phyloP scores from a whole-genome alignment of 169 alveolate genomes.

The Eimeria zaria region DNA sequence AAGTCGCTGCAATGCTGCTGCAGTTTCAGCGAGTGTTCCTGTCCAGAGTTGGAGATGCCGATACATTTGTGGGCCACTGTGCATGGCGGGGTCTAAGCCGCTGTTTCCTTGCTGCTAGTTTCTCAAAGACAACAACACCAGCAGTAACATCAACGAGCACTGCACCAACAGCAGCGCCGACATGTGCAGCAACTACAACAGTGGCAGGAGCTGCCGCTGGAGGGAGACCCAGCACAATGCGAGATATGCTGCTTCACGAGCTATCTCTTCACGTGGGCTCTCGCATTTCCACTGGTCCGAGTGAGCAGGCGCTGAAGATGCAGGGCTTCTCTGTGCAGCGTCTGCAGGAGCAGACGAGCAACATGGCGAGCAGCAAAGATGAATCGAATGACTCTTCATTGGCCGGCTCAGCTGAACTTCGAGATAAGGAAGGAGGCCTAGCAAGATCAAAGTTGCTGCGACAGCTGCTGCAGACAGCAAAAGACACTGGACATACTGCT shows the following conservation, averaged over 20 bases:
- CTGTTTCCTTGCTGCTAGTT: constrained; percentile 49
- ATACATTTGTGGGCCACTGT: constrained; percentile 65
- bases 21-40: constrained; percentile 61
- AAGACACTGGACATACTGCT: constrained; percentile 64
- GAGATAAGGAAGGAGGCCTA: constrained; percentile 44
- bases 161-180: not conserved
- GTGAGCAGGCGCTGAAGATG: constrained; percentile 61
- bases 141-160: not conserved
- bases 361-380: not conserved
- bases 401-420: constrained; percentile 14
- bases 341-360: constrained; percentile 38
- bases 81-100: constrained; percentile 75
- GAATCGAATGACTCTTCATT: not conserved
- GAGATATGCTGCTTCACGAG: constrained; percentile 34
- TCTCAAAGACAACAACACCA: not conserved
- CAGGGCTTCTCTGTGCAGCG: constrained; percentile 48
- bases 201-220: not conserved
- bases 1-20: constrained; percentile 62
- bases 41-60: constrained; percentile 67
- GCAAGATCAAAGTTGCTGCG: constrained; percentile 76
- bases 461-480: constrained; percentile 71
- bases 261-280: constrained; percentile 56
- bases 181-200: not conserved
- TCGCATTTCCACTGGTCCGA: constrained; percentile 57
- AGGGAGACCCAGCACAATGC: not conserved